A percentile compares a stretch with the other conserved stretches of the same genome.
phyloP scores from a whole-genome alignment of 805 yeast genomes.

The Starmera pachycereana region DNA sequence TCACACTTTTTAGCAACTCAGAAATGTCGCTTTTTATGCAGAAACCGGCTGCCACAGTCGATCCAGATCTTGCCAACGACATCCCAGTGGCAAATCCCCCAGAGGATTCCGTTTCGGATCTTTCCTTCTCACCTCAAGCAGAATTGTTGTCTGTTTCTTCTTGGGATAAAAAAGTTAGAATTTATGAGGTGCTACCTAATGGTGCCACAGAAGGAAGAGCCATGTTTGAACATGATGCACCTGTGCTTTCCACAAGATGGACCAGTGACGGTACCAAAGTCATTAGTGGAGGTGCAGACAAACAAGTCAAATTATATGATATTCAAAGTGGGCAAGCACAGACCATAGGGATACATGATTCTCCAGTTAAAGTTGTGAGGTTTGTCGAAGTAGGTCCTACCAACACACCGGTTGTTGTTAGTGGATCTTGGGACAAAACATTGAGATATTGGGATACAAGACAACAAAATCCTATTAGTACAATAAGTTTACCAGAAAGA shows the following conservation, averaged over 20 bases:
- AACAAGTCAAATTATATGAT: conserved; percentile 76
- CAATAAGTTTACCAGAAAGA: conserved; percentile 78
- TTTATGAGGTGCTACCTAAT: conserved; percentile 70
- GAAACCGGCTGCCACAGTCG: conserved; percentile 17
- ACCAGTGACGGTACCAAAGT: conserved; percentile 80
- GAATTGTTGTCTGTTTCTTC: conserved; percentile 73
- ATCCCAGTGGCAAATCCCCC: conserved; percentile 68
- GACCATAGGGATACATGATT: conserved; percentile 81
- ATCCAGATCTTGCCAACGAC: conserved; percentile 54
- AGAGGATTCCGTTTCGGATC: conserved; percentile 81
- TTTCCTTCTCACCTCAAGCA: conserved; percentile 79
- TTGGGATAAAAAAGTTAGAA: conserved; percentile 93
- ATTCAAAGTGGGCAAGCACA: conserved; percentile 71
- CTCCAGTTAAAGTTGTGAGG: conserved; percentile 64
- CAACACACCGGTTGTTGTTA: conserved; percentile 67
- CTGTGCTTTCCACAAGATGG: conserved; percentile 79
- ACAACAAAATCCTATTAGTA: conserved; percentile 70
- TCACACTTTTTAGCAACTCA: not conserved
- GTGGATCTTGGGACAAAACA: conserved; percentile 96
- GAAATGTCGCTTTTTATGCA: conserved; percentile 28
- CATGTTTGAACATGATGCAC: conserved; percentile 79
- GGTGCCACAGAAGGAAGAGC: conserved; percentile 87
- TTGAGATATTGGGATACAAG: conserved; percentile 92
- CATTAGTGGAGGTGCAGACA: conserved; percentile 85
- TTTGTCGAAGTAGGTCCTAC: conserved; percentile 80